Conservation (phyloP, 768 basidiomycete genomes). For the Gautieria morchelliformis region DNA sequence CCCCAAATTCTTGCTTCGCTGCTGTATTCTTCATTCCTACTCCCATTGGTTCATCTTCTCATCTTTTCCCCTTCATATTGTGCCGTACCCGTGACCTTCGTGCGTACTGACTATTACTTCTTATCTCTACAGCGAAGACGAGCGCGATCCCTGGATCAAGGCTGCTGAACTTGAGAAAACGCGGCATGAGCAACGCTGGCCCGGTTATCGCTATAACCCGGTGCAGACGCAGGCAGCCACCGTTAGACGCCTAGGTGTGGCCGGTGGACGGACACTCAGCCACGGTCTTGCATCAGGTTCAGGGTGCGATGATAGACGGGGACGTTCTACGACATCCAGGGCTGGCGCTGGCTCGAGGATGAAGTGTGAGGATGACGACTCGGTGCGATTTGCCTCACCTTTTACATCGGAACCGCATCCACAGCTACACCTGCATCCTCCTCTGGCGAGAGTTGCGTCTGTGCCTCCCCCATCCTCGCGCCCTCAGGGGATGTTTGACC, state of each 20-base stretch:
- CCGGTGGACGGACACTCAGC: background rate
- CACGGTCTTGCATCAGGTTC: too few species aligned
- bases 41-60: background rate
- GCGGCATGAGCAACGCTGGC: slow-evolving; percentile 2
- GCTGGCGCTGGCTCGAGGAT: too few species aligned
- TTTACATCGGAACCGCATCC: too few species aligned
- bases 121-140: background rate
- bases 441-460: too few species aligned
- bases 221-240: background rate
- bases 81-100: background rate
- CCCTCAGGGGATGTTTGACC: too few species aligned
- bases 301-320: too few species aligned
- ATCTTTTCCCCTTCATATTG: background rate
- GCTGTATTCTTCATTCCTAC: background rate
- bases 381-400: too few species aligned
- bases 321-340: too few species aligned
- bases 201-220: slow-evolving; percentile 5
- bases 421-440: too few species aligned
- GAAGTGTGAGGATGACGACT: too few species aligned
- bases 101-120: background rate
- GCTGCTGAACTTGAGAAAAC: slow-evolving; percentile 5
- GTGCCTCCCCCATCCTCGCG: too few species aligned
- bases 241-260: background rate
- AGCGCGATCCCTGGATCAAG: slow-evolving; percentile 5
- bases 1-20: too few species aligned